Percentiles rank a stretch among this genome's conserved stretches.
Conservation (phyloP, 2,329 filamentous ascomycete genomes). For the Aspergillus proliferans region DNA sequence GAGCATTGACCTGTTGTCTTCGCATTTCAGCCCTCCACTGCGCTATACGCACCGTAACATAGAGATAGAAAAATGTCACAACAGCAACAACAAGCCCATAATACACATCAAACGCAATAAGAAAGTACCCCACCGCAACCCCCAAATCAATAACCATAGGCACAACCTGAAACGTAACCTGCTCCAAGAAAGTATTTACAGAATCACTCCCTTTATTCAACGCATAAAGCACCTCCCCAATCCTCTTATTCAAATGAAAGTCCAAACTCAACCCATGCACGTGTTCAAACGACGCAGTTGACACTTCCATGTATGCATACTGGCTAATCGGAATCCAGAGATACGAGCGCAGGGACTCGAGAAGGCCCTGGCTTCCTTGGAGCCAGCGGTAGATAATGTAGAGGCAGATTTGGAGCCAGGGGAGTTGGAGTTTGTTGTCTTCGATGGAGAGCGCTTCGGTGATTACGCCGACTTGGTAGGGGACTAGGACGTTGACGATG, state of each 20-base stretch:
- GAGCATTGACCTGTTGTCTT: conserved; percentile 88
- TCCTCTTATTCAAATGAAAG: conserved; percentile 94
- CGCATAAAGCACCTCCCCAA: conserved; percentile 89
- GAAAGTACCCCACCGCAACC: conserved; percentile 77
- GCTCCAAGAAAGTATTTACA: conserved; percentile 94
- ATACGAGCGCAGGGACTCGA: conserved; percentile 73
- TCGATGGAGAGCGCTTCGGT: conserved; percentile 63
- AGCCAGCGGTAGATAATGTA: conserved; percentile 74
- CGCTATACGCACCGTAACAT: conserved; percentile 92
- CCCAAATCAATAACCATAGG: conserved; percentile 90
- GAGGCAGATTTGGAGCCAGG: conserved; percentile 67
- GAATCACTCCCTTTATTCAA: conserved; percentile 83
- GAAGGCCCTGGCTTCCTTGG: conserved; percentile 80
- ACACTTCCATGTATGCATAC: conserved; percentile 91
- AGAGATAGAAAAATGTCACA: conserved; percentile 92
- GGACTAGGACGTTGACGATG: conserved; percentile 81
- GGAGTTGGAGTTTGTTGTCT: conserved; percentile 50
- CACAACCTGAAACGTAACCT: conserved; percentile 90
- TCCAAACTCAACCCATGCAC: conserved; percentile 92
- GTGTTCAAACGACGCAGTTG: conserved; percentile 93
- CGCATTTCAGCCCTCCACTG: conserved; percentile 86
- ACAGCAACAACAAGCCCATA: conserved; percentile 86
- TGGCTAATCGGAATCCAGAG: conserved; percentile 97
- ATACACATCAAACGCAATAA: conserved; percentile 72
- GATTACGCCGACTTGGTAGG: conserved; percentile 71